Conservation (phyloP, 345 rosid species). For the Jatropha curcas region DNA sequence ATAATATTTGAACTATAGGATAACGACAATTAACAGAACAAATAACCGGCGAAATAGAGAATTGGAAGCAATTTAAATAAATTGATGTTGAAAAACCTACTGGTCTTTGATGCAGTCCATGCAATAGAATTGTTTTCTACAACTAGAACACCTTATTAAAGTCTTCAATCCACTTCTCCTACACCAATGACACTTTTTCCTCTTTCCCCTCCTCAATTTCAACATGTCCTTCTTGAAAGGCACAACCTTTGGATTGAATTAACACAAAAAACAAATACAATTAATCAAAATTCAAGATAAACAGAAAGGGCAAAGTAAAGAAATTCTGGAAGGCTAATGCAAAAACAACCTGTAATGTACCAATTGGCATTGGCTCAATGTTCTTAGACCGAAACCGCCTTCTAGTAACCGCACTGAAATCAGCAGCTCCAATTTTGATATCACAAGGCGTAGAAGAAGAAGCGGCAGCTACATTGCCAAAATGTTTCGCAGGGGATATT, state of each 20-base stretch:
- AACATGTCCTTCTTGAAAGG: slow-evolving; percentile 56
- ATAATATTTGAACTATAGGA: not conserved
- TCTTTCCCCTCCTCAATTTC: slow-evolving; percentile 55
- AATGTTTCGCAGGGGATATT: slow-evolving; percentile 53
- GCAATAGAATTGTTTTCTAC: slow-evolving; percentile 71
- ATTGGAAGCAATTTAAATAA: not conserved
- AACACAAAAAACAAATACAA: slow-evolving; percentile 1
- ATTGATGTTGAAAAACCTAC: slow-evolving; percentile 34
- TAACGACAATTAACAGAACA: not conserved
- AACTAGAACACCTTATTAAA: slow-evolving; percentile 69
- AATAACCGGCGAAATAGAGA: not conserved
- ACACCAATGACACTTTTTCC: slow-evolving; percentile 91
- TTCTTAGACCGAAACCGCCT: slow-evolving; percentile 84
- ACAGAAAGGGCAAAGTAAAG: not conserved
- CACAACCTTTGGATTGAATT: slow-evolving; percentile 40
- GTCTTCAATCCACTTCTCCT: slow-evolving; percentile 48
- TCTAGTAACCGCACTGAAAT: slow-evolving; percentile 37
- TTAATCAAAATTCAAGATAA: not conserved
- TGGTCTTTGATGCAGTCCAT: slow-evolving; percentile 64
- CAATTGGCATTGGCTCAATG: slow-evolving; percentile 71
- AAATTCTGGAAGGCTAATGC: not conserved
- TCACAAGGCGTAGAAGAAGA: slow-evolving; percentile 47
- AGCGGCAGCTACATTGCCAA: slow-evolving; percentile 46
- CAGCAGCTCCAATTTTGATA: slow-evolving; percentile 62
- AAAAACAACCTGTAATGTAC: slow-evolving; percentile 57